phyloP scores from a whole-genome alignment of 805 yeast species.

The Scheffersomyces amazonensis region DNA sequence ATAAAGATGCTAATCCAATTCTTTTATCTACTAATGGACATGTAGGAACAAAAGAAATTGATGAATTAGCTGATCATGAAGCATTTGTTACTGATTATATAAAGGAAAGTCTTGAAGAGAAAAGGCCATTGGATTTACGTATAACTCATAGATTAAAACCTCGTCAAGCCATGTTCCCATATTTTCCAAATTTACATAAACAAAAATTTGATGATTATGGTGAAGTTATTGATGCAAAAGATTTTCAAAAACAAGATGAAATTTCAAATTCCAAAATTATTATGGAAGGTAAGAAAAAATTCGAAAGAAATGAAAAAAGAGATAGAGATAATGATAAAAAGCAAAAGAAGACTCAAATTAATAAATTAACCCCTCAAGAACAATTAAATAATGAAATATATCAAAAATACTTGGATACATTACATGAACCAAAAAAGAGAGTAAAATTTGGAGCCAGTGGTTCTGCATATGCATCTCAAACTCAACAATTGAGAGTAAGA shows the following conservation, averaged over 20 bases:
- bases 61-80: conserved; percentile 38
- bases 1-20: conserved; percentile 24
- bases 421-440: conserved; percentile 51
- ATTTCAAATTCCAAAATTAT: conserved; percentile 32
- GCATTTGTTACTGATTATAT: conserved; percentile 37
- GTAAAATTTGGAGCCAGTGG: conserved; percentile 18
- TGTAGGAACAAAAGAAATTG: conserved; percentile 10
- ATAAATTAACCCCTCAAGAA: conserved; percentile 42
- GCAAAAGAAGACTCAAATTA: conserved; percentile 15
- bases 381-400: conserved; percentile 37
- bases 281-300: conserved; percentile 35
- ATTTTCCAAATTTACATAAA: conserved; percentile 43
- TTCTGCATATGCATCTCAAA: conserved; percentile 14
- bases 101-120: conserved; percentile 36
- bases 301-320: conserved; percentile 28
- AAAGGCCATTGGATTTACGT: conserved; percentile 54
- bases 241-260: conserved; percentile 58
- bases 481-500: conserved; percentile 44
- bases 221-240: conserved; percentile 61
- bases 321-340: conserved; percentile 20
- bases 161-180: conserved; percentile 76
- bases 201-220: conserved; percentile 86
- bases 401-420: conserved; percentile 44
- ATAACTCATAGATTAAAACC: conserved; percentile 42
- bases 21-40: conserved; percentile 7